These are phyloP conservation scores for Gossypium rotundifolium DNA, from an alignment of 345 rosid species.

Conservation along the genomic window DNA sequence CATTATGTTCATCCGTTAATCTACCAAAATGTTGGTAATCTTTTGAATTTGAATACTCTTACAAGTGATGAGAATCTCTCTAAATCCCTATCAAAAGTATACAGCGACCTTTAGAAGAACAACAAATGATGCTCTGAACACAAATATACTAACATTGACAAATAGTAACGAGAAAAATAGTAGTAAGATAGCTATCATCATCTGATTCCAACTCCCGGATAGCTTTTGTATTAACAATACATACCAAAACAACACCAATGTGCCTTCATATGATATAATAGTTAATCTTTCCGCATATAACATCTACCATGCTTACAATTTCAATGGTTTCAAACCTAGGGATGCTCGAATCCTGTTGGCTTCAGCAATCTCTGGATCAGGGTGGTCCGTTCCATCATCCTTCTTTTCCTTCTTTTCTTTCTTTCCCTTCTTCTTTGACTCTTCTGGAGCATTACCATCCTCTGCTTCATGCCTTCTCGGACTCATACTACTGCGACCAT, in stretches of 20 bases:
- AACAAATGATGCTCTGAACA: not conserved
- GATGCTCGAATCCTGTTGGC: constrained; percentile 74
- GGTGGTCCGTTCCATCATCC: constrained; percentile 81
- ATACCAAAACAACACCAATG: not conserved
- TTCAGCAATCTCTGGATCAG: constrained; percentile 89
- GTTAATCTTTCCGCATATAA: not conserved
- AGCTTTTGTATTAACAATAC: not conserved
- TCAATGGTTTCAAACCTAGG: constrained; percentile 69
- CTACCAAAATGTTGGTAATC: too few relatives aligned
- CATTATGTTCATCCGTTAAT: too few relatives aligned
- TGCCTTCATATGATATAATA: not conserved
- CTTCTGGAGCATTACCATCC: constrained; percentile 36
- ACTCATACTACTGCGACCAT: constrained; percentile 37
- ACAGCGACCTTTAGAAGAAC: too few relatives aligned
- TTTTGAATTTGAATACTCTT: too few relatives aligned
- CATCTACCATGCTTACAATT: constrained; percentile 8
- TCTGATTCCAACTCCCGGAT: not conserved
- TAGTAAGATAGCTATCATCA: not conserved
- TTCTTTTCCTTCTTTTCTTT: constrained; percentile 22
- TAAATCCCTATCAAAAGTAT: too few relatives aligned
- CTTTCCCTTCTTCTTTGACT: constrained; percentile 44
- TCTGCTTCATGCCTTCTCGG: constrained; percentile 44
- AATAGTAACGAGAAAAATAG: not conserved
- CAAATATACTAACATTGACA: not conserved
- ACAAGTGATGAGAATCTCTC: too few relatives aligned